These are phyloP conservation scores for Solanum lycopersicoides DNA, from an alignment of 257 asterid species.

Conservation along the genomic window DNA sequence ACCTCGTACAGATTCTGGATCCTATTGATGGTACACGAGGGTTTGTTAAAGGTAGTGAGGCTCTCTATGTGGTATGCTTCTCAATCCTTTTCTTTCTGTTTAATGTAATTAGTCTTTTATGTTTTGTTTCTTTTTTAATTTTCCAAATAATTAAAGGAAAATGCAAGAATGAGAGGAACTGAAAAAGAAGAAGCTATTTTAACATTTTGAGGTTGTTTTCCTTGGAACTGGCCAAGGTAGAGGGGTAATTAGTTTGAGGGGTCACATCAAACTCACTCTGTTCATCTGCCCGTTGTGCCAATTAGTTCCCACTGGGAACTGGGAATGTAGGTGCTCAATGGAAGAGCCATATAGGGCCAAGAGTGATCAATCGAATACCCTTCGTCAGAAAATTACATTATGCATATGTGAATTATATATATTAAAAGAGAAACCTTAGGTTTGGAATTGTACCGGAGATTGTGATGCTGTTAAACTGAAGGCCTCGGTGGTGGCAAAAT, in stretches of 20 bases:
- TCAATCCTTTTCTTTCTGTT: background rate
- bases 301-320: background rate
- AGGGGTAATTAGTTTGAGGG: background rate
- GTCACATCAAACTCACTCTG: background rate
- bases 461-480: background rate
- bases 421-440: background rate
- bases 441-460: background rate
- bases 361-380: background rate
- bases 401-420: background rate
- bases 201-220: background rate
- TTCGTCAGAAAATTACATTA: background rate
- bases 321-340: background rate
- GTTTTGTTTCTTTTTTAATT: background rate
- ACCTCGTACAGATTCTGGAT: conserved; percentile 68
- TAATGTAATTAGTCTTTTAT: background rate
- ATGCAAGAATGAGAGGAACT: background rate
- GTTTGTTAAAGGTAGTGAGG: conserved; percentile 77
- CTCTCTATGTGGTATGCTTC: conserved; percentile 89
- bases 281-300: background rate
- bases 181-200: background rate
- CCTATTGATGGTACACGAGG: conserved; percentile 98
- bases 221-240: background rate
- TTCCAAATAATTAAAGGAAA: background rate
- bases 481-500: background rate
- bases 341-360: background rate